These are phyloP conservation scores for Gossypioides kirkii DNA, from an alignment of 345 rosid genomes.

Conservation along the genomic window DNA sequence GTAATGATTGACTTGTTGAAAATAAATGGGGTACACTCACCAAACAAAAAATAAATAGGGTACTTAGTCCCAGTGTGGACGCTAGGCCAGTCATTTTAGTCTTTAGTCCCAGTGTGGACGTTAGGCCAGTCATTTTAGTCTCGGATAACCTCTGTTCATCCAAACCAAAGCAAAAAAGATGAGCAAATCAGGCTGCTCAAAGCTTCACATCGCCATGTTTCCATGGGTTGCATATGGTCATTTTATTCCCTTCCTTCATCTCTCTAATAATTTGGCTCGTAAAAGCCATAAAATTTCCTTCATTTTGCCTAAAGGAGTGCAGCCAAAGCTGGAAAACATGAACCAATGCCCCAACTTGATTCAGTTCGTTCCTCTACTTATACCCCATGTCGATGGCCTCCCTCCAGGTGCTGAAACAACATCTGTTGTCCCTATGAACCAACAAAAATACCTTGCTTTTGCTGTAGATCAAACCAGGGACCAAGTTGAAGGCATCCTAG, in stretches of 20 bases:
- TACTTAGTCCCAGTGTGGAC: no score
- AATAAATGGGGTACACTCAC: no score
- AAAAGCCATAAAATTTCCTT: conserved; percentile 43
- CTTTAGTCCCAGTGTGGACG: no score
- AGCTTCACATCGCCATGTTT: conserved; percentile 44
- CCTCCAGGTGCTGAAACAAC: conserved; percentile 29
- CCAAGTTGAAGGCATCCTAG: not conserved
- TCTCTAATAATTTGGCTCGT: conserved; percentile 49
- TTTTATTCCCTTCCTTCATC: conserved; percentile 53
- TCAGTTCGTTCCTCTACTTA: conserved; percentile 26
- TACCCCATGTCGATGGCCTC: conserved; percentile 41
- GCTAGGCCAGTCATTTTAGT: no score
- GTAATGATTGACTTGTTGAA: no score
- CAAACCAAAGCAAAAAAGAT: not conserved
- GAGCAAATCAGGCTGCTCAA: not conserved
- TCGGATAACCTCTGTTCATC: no score
- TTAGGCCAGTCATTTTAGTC: rapidly evolving
- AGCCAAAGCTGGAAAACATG: conserved; percentile 24
- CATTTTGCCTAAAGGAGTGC: conserved; percentile 44
- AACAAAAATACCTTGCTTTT: not conserved
- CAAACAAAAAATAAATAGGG: no score
- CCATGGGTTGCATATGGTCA: conserved; percentile 66
- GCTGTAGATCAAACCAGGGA: not conserved
- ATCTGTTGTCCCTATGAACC: conserved; percentile 20
- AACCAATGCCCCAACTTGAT: conserved; percentile 38